Base-by-base conservation (phyloP, 805 yeast species). In the Kodamaea lidongshanica region DNA sequence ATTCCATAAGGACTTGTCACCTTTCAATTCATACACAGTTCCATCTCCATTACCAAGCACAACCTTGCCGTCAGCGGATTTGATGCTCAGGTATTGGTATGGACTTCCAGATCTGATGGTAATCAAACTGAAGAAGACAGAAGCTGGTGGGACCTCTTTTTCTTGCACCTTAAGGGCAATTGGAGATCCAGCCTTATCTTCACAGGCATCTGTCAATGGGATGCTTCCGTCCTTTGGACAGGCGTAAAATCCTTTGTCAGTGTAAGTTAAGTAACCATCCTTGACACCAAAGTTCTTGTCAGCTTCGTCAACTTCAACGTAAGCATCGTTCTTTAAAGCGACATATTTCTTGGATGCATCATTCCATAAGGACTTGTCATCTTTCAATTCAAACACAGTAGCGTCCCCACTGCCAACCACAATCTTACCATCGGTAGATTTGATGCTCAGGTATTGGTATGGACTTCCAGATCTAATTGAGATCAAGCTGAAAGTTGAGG, bases 11-110 rank as follows among this genome's bases (percentile, higher is more conserved):
- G 53, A 23, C 11, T 40, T 40, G 33, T 52, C 55, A 19, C 40
- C 43, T 28, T 44, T 46, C 40, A 50, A 44, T 11, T 41, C 43
- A 32, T 48, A 45, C 10, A 34, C 27, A 32, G 37, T 28, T 10
- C 26, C 35, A 9, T 26, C 26, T 14, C 39, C 37, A 10, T 32
- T 13, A n/a, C n/a, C n/a, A n/a, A n/a, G n/a, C 8, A 38, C 46
- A 27, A 37, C n/a, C n/a, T n/a, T n/a, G n/a, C n/a, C n/a, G n/a
- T n/a, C n/a, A n/a, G n/a, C n/a, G n/a, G n/a, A n/a, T n/a, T n/a
- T n/a, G n/a, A n/a, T n/a, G n/a, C n/a, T n/a, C n/a, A n/a, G n/a
- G 38, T 45, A 51, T 23, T 54, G 59, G 45, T 40, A 48, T 4
- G 27, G 32, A 6, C 56, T 41, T 9, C 56, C 59, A 5, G 58